Conservation (phyloP, 768 basidiomycete genomes). For the Scleroderma citrinum region DNA sequence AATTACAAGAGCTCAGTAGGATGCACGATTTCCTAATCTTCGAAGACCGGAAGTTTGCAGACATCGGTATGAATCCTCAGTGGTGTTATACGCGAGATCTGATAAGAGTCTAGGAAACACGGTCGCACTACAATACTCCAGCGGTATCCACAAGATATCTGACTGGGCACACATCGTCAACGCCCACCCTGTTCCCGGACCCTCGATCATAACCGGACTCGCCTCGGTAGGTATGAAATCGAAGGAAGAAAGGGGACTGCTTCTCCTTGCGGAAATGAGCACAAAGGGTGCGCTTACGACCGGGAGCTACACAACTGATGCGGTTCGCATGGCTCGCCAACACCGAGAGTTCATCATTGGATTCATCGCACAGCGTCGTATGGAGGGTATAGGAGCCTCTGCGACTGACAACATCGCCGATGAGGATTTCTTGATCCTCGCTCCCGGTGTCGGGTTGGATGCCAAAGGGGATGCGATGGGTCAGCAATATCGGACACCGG, state of each 20-base stretch:
- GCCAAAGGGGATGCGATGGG: constrained; percentile 79
- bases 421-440: constrained; percentile 86
- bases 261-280: constrained; percentile 96
- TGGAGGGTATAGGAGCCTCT: constrained; percentile 56
- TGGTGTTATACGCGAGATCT: constrained; percentile 3
- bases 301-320: constrained; percentile 76
- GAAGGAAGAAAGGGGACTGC: constrained; percentile 60
- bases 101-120: constrained; percentile 72
- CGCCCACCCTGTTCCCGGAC: constrained; percentile 94
- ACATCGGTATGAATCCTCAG: constrained; percentile 66
- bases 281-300: constrained; percentile 80
- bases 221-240: constrained; percentile 80
- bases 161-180: constrained; percentile 97
- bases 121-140: constrained; percentile 89
- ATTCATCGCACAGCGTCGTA: constrained; percentile 86
- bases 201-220: constrained; percentile 88
- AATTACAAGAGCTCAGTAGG: constrained; percentile 60
- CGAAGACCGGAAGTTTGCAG: constrained; percentile 98
- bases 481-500: constrained; percentile 91
- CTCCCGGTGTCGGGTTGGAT: constrained; percentile 89
- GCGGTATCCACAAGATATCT: constrained; percentile 89
- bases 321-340: constrained; percentile 82
- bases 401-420: constrained; percentile 28
- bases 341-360: constrained; percentile 89
- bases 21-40: constrained; percentile 95